Conservation (phyloP, 2,329 filamentous ascomycete species). For the Fusarium decemcellulare region DNA sequence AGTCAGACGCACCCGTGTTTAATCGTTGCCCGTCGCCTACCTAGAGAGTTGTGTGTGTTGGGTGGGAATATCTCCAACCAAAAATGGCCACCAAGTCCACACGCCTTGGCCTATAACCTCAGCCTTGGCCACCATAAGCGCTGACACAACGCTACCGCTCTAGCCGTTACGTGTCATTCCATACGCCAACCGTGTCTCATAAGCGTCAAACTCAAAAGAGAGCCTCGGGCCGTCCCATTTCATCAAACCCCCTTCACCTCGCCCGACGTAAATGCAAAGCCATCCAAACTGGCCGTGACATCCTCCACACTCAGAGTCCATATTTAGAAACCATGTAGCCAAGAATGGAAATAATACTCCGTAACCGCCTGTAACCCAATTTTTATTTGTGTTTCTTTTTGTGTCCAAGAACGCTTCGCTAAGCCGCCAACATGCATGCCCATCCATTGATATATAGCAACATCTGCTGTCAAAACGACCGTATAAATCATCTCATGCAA, state of each 20-base stretch:
- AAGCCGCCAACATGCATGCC: conserved; percentile 28
- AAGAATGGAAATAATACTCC: not conserved
- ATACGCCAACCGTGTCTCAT: conserved; percentile 12
- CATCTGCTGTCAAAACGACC: conserved; percentile 20
- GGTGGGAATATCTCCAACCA: conserved; percentile 1
- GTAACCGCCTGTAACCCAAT: conserved; percentile 2
- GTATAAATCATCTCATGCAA: conserved; percentile 28
- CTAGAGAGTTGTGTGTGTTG: too few species aligned
- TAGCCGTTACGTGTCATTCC: conserved; percentile 17
- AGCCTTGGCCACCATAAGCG: conserved; percentile 34
- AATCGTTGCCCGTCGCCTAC: too few species aligned
- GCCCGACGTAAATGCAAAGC: not conserved
- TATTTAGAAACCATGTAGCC: not conserved
- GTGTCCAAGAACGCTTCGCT: conserved; percentile 34
- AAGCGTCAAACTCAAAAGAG: conserved; percentile 29
- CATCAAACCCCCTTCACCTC: not conserved
- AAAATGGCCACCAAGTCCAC: conserved; percentile 3
- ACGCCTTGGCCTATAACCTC: conserved; percentile 8
- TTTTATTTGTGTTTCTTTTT: conserved; percentile 30
- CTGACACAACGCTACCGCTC: conserved; percentile 17
- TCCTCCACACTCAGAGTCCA: not conserved
- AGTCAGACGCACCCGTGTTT: too few species aligned
- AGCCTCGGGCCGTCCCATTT: conserved; percentile 17
- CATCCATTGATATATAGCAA: conserved; percentile 26
- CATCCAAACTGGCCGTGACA: not conserved